Conservation (phyloP, 257 asterid genomes). For the Nicotiana paniculata region DNA sequence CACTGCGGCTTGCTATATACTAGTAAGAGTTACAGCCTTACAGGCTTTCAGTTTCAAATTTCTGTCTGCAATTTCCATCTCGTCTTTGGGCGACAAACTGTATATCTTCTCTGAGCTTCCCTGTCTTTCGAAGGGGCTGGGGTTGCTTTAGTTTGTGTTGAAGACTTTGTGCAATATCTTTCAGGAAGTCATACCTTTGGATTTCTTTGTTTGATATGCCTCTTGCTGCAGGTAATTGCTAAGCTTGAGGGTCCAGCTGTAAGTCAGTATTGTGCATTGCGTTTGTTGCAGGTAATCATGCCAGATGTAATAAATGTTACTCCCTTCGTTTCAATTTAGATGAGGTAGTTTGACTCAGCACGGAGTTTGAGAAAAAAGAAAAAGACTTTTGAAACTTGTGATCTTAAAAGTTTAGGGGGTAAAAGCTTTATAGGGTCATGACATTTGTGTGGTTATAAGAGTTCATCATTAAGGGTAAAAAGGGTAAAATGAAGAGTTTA, state of each 20-base stretch:
- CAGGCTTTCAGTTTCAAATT: constrained; percentile 6
- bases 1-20: constrained; percentile 53
- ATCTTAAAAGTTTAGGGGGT: too few species aligned
- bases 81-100: not conserved
- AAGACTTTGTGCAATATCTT: constrained; percentile 16
- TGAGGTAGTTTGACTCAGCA: too few species aligned
- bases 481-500: too few species aligned
- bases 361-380: too few species aligned
- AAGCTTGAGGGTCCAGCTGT: constrained; percentile 98
- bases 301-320: not conserved
- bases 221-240: constrained; percentile 81
- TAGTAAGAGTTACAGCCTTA: constrained; percentile 22
- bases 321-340: too few species aligned
- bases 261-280: constrained; percentile 93
- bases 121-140: not conserved
- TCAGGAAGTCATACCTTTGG: not conserved
- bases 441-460: too few species aligned
- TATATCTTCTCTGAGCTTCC: not conserved
- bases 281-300: constrained; percentile 76
- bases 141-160: constrained; percentile 7
- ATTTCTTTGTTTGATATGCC: constrained; percentile 18
- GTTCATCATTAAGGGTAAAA: too few species aligned
- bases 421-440: too few species aligned
- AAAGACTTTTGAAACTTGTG: too few species aligned
- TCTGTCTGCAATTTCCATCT: not conserved